phyloP scores from a whole-genome alignment of 1,284 basidiomycete species.

The Apiotrichum porosum region DNA sequence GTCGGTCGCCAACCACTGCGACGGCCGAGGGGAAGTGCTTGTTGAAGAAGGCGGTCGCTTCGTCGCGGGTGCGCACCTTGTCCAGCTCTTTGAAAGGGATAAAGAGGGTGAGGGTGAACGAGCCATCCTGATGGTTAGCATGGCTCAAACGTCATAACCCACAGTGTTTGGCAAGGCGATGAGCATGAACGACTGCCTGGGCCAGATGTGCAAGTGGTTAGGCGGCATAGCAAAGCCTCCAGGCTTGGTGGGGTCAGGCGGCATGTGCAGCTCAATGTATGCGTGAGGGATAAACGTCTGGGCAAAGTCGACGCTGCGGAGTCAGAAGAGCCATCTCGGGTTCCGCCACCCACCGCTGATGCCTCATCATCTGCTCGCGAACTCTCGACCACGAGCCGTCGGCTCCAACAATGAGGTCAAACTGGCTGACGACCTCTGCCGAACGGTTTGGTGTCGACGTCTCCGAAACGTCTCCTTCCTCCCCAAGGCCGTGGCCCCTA shows the following conservation, averaged over 20 bases:
- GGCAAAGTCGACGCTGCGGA: conserved; percentile 77
- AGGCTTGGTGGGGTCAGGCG: conserved; percentile 60
- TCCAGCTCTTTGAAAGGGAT: conserved; percentile 76
- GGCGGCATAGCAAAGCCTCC: conserved; percentile 79
- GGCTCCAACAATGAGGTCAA: conserved; percentile 81
- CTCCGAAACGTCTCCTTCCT: conserved; percentile 1
- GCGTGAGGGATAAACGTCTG: conserved; percentile 93
- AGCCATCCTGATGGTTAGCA: conserved; percentile 43
- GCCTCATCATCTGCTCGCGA: conserved; percentile 81
- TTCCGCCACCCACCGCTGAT: conserved; percentile 62
- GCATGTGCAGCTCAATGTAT: conserved; percentile 94
- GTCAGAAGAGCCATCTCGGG: conserved; percentile 2
- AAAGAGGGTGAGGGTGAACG: conserved; percentile 71
- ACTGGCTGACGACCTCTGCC: conserved; percentile 49
- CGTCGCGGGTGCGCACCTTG: conserved; percentile 58
- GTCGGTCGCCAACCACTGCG: conserved; percentile 71
- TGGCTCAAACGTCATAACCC: conserved; percentile 3
- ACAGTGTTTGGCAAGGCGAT: conserved; percentile 97
- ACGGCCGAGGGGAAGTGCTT: conserved; percentile 83
- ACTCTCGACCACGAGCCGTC: conserved; percentile 86
- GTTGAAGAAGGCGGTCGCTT: conserved; percentile 71
- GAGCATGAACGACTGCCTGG: conserved; percentile 96
- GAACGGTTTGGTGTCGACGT: not conserved
- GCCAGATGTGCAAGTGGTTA: conserved; percentile 98
- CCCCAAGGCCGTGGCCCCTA: conserved; percentile 6